Base-by-base conservation (phyloP, 2,329 filamentous ascomycete genomes). In the Microcyclosporella mali region DNA sequence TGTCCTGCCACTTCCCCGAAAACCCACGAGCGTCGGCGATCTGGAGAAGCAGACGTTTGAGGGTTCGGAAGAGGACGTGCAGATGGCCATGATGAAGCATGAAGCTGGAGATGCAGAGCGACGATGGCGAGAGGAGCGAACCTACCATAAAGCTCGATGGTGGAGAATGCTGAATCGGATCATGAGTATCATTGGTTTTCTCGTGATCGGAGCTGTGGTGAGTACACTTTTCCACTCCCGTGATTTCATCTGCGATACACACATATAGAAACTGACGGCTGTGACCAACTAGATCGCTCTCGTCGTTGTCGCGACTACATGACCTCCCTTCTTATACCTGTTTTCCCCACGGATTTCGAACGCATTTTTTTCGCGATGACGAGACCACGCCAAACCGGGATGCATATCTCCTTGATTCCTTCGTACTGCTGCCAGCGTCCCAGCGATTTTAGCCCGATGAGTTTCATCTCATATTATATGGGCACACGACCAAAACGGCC, bases 111-210 rank as follows among this genome's bases (percentile, higher is more conserved):
- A 59, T 41, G 52, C 49, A 0, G 56, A 57, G 43, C 40, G 46
- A 37, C 48, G 53, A 37, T 64, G 59, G 61, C 46, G 53, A 14
- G 57, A 62, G 30, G 61, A 64, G 52, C 51, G 52, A 37, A 38
- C 39, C 12, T 65, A 52, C 37, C 31, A 56, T 19, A 65, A 65
- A 46, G 62, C 61, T 3, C 54, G 51, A 32, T 66, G 63, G 63
- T 66, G 63, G 63, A 49, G 62, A 39, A 56, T 52, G 34, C 46
- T 65, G 40, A 66, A 66, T 49, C 56, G 63, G 17, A 51, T 65
- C 17, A 66, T 66, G 63, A 60, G 59, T 45, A 46, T 65, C 12
- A 52, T 66, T 39, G 63, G 63, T 3, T 38, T 66, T 19, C 47
- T 51, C 10, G 51, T 65, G 12, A 56, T 66, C 40, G 63, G 41